Base-by-base conservation (phyloP, 345 rosid species). In the Cardamine occulta region DNA sequence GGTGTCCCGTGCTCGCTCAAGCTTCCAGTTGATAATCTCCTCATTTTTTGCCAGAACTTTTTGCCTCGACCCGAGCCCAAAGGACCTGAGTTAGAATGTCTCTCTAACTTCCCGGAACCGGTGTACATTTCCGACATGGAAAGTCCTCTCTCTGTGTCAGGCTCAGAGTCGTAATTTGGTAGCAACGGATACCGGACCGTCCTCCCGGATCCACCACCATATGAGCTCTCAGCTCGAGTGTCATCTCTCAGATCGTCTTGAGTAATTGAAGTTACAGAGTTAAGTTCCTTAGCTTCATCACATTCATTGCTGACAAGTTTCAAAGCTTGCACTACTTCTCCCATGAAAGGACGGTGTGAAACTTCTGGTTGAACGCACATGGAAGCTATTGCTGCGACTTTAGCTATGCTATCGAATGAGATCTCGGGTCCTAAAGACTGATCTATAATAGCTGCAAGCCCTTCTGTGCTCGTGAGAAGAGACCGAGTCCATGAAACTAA, bases 301-400 rank as follows among this genome's bases (percentile, higher is more conserved):
- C 96, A 91, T 78, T 94, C 97, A 15, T 90, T 87, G 68, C 89
- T 84, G 2, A 95, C 95, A 23, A 95, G 84, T 80, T 95, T 95
- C 72, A 95, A 82, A 55, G 99, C 99, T 80, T 95, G 99, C 66
- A 95, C 97, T 23, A 95, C 97, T 81, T 95, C 99, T 3, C 99
- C 97, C 98, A 91, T 94, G 80, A 91, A 91, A 49, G 98, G 97
- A 18, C 97, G 95, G 86, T 95, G 89, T 0, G 95, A 89, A 48
- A 90, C 99, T 85, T 95, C 99, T 1, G 88, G 93, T 67, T 95
- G 99, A 62, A 92, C 99, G 40, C 97, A 92, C 97, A 90, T 92
- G 0, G 99, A 95, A 69, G 99, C 99, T 68, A 95, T 95, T 0
- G 97, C 97, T 24, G 91, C 93, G 21, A 93, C 96, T 81, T 93